Evolutionary conservation across 306 rosid species (phyloP).

Genomic region (Prunus davidiana): DNA sequence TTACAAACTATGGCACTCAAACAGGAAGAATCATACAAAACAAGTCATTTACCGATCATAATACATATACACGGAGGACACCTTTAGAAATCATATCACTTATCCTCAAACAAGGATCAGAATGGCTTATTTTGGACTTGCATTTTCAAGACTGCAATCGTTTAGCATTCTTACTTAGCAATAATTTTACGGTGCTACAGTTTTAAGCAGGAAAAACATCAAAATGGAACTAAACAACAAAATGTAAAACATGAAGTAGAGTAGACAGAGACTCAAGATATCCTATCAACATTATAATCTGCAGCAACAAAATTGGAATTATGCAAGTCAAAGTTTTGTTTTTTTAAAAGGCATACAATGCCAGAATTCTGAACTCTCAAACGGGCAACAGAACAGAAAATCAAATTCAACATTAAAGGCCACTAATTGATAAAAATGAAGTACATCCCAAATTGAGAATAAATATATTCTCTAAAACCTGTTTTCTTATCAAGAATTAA

Average conservation of each 20-base stretch:
- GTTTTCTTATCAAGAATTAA: background rate
- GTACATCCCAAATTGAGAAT: slow-evolving; percentile 6
- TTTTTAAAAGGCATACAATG: background rate
- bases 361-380: slow-evolving; percentile 3
- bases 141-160: background rate
- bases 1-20: background rate
- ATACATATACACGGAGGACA: background rate
- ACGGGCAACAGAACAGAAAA: background rate
- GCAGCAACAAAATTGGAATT: background rate
- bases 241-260: background rate
- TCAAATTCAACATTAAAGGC: background rate
- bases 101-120: background rate
- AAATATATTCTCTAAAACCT: background rate
- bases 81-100: background rate
- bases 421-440: slow-evolving; percentile 1
- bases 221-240: background rate
- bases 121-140: background rate
- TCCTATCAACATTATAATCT: background rate
- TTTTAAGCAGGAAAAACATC: slow-evolving; percentile 1
- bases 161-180: slow-evolving; percentile 14
- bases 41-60: background rate
- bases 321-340: background rate
- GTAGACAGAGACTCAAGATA: background rate
- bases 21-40: slow-evolving; percentile 1
- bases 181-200: background rate